These are phyloP conservation scores for Plasmodium gaboni DNA, from an alignment of 169 alveolate genomes.

Conservation along the genomic window DNA sequence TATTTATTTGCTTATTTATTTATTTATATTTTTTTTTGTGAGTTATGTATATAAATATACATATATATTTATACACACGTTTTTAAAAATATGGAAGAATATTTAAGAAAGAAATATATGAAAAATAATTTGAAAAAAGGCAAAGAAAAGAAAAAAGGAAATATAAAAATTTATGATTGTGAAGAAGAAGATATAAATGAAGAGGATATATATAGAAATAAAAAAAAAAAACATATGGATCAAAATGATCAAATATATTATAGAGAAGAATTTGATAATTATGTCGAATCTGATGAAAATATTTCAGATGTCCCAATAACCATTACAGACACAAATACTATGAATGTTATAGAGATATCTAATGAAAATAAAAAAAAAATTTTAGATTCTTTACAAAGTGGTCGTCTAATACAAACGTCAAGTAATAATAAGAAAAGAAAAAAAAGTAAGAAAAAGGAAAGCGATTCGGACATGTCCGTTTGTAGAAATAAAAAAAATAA, in stretches of 20 bases:
- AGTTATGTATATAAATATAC: no score
- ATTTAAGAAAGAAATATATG: conserved; percentile 38
- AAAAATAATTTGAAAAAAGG: conserved; percentile 16
- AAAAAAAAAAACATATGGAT: not conserved
- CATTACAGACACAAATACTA: conserved; percentile 5
- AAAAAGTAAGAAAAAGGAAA: not conserved
- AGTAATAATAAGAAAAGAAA: not conserved
- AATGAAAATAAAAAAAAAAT: conserved; percentile 60
- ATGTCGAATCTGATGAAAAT: conserved; percentile 21
- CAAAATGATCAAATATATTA: not conserved
- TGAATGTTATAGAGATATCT: conserved; percentile 37
- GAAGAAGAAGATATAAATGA: conserved; percentile 23
- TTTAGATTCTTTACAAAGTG: conserved; percentile 13
- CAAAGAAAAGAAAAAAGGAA: conserved; percentile 1
- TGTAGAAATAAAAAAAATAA: not conserved
- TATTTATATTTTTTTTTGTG: no score
- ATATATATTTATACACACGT: not conserved
- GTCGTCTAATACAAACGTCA: not conserved
- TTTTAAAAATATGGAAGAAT: conserved; percentile 42
- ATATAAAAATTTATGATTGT: conserved; percentile 45
- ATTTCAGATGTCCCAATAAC: conserved; percentile 49
- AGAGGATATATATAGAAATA: no score
- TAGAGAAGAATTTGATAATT: not conserved
- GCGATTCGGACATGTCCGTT: not conserved
- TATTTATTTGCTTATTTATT: no score